These are phyloP conservation scores for Leccinum variabile DNA, from an alignment of 1,284 basidiomycete genomes.

Conservation along the genomic window DNA sequence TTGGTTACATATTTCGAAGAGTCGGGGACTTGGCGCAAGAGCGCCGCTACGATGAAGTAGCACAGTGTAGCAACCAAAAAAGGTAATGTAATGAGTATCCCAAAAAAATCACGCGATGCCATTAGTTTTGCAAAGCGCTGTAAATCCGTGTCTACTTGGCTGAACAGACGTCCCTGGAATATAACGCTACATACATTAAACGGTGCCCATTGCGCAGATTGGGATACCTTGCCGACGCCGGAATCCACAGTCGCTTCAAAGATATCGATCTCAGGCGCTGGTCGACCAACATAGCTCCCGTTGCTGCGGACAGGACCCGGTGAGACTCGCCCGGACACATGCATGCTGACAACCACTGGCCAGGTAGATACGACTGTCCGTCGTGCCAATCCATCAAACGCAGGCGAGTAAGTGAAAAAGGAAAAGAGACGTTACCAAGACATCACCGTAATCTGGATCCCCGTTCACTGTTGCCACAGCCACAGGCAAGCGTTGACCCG, in stretches of 20 bases:
- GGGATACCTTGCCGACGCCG: conserved; percentile 36
- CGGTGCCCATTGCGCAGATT: conserved; percentile 39
- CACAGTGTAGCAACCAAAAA: too few relatives aligned
- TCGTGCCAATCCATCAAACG: conserved; percentile 5
- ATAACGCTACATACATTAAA: conserved; percentile 29
- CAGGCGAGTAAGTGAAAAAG: conserved; percentile 1
- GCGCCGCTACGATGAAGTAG: too few relatives aligned
- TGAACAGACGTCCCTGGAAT: background rate
- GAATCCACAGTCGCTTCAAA: conserved; percentile 35
- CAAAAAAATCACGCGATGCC: too few relatives aligned
- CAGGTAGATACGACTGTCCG: conserved; percentile 67
- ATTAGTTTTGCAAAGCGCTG: too few relatives aligned
- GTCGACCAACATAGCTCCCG: conserved; percentile 67
- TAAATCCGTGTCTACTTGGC: too few relatives aligned
- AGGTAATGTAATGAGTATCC: too few relatives aligned
- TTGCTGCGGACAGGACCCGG: conserved; percentile 66
- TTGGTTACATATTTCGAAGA: too few relatives aligned
- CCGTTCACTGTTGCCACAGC: conserved; percentile 44
- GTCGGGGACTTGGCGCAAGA: too few relatives aligned
- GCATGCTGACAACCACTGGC: conserved; percentile 79
- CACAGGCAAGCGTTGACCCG: conserved; percentile 50
- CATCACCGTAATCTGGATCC: conserved; percentile 39
- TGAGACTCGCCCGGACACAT: conserved; percentile 82
- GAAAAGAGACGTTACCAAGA: conserved; percentile 36
- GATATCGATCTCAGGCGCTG: conserved; percentile 76